phyloP scores from a whole-genome alignment of 805 yeast genomes.

The Teunomyces aglyptinius region DNA sequence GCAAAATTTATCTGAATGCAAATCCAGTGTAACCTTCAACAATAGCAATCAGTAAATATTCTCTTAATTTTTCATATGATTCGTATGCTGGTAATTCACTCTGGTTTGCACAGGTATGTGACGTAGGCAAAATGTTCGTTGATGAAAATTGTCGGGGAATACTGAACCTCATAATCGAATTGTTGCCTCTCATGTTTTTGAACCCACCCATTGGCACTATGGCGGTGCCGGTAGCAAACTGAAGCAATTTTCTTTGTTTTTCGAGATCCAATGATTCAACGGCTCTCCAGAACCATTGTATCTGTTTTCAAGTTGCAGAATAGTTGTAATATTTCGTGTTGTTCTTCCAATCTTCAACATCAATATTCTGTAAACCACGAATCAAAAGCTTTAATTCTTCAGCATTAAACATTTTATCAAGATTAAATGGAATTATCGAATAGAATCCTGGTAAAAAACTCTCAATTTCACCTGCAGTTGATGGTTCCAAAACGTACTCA shows the following conservation, averaged over 20 bases:
- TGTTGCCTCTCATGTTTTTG: conserved; percentile 81
- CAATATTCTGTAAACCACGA: conserved; percentile 93
- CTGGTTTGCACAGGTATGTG: conserved; percentile 97
- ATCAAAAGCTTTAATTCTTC: conserved; percentile 90
- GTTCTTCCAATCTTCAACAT: conserved; percentile 92
- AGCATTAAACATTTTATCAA: conserved; percentile 86
- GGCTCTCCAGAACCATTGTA: conserved; percentile 97
- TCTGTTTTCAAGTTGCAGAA: conserved; percentile 76
- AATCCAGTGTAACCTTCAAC: conserved; percentile 96
- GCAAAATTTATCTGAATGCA: conserved; percentile 59
- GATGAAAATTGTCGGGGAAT: conserved; percentile 88
- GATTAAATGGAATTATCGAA: conserved; percentile 79
- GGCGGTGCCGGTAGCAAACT: conserved; percentile 95
- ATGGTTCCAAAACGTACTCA: conserved; percentile 77
- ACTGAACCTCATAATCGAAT: conserved; percentile 76
- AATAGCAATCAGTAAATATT: conserved; percentile 76
- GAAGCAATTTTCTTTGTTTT: conserved; percentile 88
- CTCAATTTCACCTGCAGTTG: conserved; percentile 84
- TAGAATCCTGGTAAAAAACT: conserved; percentile 84
- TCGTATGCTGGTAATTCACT: conserved; percentile 91
- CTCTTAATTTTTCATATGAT: conserved; percentile 79
- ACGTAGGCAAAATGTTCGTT: conserved; percentile 83
- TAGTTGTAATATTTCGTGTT: conserved; percentile 81
- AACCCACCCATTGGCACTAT: conserved; percentile 96
- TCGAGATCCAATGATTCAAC: conserved; percentile 90